Base-by-base conservation (phyloP, 2,329 filamentous ascomycete genomes). In the Monosporascus sp. region DNA sequence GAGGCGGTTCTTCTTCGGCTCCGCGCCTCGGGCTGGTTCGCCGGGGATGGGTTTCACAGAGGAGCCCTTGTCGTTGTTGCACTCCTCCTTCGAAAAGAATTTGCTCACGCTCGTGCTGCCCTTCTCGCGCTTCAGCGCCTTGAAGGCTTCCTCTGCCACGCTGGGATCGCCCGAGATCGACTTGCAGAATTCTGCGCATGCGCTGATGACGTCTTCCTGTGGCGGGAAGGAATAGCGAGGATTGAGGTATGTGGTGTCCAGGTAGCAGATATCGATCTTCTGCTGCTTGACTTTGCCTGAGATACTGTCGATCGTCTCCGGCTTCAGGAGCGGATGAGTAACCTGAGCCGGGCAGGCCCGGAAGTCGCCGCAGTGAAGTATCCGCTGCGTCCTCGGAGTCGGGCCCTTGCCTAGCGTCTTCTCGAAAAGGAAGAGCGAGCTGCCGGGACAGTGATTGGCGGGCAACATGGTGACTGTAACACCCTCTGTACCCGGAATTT, bases 221-320 rank as follows among this genome's bases (percentile, higher is more conserved):
- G 84, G 86, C 0, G 94, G 94, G 62, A 99, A 99, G 0, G 93
- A 87, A 70, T 97, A 99, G 58, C 92, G 91, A 0, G 94, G 94
- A 58, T 94, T 96, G 11, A 99, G 80, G 67, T 99, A 99, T 0
- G 94, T 99, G 0, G 94, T 99, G 67, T 99, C 94, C 8, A 99
- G 83, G 68, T 99, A 99, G 73, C 94, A 97, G 28, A 93, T 85
- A 65, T 99, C 93, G 51, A 99, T 91, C 63, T 87, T 90, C 66
- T 97, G 94, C 64, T 94, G 88, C 54, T 78, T 85, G 1, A 74
- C 75, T 68, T 88, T 88, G 1, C 90, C 89, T 0, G 84, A 86
- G 8, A 88, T 74, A 2, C 79, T 75, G 62, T 96, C 89, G 17
- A 86, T 63, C 1, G 86, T 76, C 24, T 95, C 84, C 0, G 94